Base-by-base conservation (phyloP, 1,284 basidiomycete genomes). In the Melampsora larici-populina region DNA sequence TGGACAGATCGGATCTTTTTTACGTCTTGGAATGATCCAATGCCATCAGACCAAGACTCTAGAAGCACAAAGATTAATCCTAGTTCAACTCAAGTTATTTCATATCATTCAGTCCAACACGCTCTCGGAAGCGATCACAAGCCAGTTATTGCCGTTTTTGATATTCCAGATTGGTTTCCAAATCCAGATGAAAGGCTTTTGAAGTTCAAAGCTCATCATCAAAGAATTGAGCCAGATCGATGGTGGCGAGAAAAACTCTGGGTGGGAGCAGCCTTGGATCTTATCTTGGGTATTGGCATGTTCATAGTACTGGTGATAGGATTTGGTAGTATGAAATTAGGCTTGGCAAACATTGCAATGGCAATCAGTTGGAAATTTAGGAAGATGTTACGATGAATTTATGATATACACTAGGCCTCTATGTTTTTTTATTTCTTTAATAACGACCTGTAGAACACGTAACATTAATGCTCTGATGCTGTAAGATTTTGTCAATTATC, bases 1-100 rank as follows among this genome's bases (percentile, higher is more conserved):
- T 99, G 94, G 92, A 97, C 95, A 29, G 96, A 99, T 84, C 89
- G 96, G 62, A 89, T 99, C 66, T 86, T 99, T 80, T 97, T 94
- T 83, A 87, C 91, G 1, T 78, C 70, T 49, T 78, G 62, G 58
- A 31, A 33, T 68, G 63, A 58, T 26, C 49, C 31, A 46, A 8
- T 21, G 31, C 2, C 33, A 48, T 64, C 68, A 11, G n/a, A 15
- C 26, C 26, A 70, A 11, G 31, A 70, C 13, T 43, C n/a, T 18
- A 17, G 55, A 24, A 49, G n/a, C 29, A 60, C 49, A 21, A 6
- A 21, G 6, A 60, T 65, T 26, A 8, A 29, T 26, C 2, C 58
- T n/a, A 13, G 49, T 74, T 15, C 15, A 26, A 29, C 31, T 18
- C 18, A 26, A 29, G 51, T 76, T 3, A 24, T 65, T 40, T 29